These are phyloP conservation scores for Candida michaelii DNA, from an alignment of 805 yeast species.

Conservation along the genomic window DNA sequence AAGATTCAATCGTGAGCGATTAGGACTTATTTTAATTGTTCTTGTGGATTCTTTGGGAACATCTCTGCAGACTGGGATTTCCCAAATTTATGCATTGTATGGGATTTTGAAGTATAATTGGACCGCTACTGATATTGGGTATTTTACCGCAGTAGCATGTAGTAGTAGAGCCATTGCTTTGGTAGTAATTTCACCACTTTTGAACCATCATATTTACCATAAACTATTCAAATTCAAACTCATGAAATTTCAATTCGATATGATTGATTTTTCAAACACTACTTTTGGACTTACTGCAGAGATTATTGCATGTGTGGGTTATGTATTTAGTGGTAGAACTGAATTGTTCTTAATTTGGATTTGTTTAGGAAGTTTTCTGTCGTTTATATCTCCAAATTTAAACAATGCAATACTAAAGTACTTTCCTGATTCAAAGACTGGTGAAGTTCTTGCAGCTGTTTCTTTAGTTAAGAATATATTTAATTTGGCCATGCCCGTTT, in stretches of 20 bases:
- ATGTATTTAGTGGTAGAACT: conserved; percentile 31
- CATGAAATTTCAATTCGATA: conserved; percentile 48
- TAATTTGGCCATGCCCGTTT: conserved; percentile 49
- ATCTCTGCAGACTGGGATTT: conserved; percentile 21
- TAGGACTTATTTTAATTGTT: conserved; percentile 49
- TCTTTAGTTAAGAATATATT: conserved; percentile 56
- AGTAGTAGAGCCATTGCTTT: conserved; percentile 49
- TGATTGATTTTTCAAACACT: conserved; percentile 45
- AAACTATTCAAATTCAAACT: conserved; percentile 28
- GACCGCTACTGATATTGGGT: conserved; percentile 55
- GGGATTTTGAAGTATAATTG: conserved; percentile 55
- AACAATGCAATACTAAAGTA: conserved; percentile 63
- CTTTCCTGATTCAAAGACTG: conserved; percentile 56
- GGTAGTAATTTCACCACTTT: conserved; percentile 51
- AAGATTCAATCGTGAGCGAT: conserved; percentile 22
- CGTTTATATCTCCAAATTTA: conserved; percentile 55
- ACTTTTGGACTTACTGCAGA: conserved; percentile 40
- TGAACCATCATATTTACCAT: conserved; percentile 38
- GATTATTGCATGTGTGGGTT: conserved; percentile 32
- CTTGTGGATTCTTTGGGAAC: conserved; percentile 41
- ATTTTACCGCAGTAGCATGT: conserved; percentile 53
- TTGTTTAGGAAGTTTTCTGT: conserved; percentile 45
- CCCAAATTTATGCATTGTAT: conserved; percentile 47
- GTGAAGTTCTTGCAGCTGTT: conserved; percentile 73
- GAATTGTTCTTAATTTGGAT: conserved; percentile 31